Conservation (phyloP, 106 monocot genomes). For the Amphibolis antarctica region DNA sequence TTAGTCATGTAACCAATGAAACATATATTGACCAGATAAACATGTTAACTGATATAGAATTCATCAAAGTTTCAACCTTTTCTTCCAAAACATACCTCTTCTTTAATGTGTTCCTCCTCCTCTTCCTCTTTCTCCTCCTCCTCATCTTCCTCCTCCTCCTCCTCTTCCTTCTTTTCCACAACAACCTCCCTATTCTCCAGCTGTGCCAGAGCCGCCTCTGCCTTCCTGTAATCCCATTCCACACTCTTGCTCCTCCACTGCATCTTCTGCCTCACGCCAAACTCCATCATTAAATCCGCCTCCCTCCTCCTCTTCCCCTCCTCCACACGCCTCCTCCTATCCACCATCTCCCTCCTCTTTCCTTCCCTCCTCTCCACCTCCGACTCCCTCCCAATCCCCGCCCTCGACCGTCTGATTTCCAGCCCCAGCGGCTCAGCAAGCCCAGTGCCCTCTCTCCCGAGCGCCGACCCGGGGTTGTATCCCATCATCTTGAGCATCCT, state of each 20-base stretch:
- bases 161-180: slow-evolving; percentile 29
- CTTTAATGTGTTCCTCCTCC: slow-evolving; percentile 63
- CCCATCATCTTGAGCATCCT: slow-evolving; percentile 85
- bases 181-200: slow-evolving; percentile 69
- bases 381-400: slow-evolving; percentile 52
- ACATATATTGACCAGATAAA: too few relatives aligned
- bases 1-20: too few relatives aligned
- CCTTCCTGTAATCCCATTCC: slow-evolving; percentile 56
- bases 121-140: slow-evolving; percentile 36
- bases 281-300: slow-evolving; percentile 53
- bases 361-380: slow-evolving; percentile 29
- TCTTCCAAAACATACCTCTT: slow-evolving; percentile 42
- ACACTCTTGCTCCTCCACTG: slow-evolving; percentile 61
- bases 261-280: slow-evolving; percentile 48
- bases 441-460: slow-evolving; percentile 46
- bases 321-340: slow-evolving; percentile 27
- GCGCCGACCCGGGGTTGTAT: slow-evolving; percentile 49
- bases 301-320: slow-evolving; percentile 38
- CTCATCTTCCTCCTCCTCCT: slow-evolving; percentile 20
- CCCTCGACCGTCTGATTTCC: slow-evolving; percentile 73
- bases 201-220: slow-evolving; percentile 62
- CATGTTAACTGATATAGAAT: too few relatives aligned
- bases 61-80: too few relatives aligned
- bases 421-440: slow-evolving; percentile 50
- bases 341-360: slow-evolving; percentile 32